Conservation (phyloP, 306 rosid genomes). For the Geum urbanum region DNA sequence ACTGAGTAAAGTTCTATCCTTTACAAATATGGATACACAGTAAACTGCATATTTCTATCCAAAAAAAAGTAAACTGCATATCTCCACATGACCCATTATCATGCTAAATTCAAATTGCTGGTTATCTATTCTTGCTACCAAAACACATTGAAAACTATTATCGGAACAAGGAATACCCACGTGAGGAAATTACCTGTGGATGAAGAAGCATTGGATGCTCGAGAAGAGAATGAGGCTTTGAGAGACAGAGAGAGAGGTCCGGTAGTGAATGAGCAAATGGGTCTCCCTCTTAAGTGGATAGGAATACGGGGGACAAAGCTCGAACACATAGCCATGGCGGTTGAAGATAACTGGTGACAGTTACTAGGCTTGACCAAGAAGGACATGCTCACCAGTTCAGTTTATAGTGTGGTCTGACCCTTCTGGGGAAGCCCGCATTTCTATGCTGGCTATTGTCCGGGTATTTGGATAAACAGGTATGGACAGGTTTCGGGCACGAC, state of each 20-base stretch:
- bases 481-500: too few species aligned
- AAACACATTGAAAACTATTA: not conserved
- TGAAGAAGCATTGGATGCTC: constrained; percentile 40
- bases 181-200: constrained; percentile 28
- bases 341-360: constrained; percentile 36
- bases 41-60: not conserved
- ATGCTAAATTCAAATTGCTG: constrained; percentile 4
- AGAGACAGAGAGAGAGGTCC: constrained; percentile 30
- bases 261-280: constrained; percentile 21
- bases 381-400: constrained; percentile 14
- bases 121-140: not conserved
- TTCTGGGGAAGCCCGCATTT: constrained; percentile 27
- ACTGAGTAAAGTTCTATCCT: not conserved
- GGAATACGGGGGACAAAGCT: constrained; percentile 51
- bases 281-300: constrained; percentile 31
- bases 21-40: not conserved
- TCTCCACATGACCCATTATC: not conserved
- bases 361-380: constrained; percentile 28
- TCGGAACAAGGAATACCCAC: not conserved
- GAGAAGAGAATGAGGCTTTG: constrained; percentile 39
- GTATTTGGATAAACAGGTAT: constrained; percentile 31
- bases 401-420: not conserved
- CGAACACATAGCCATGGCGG: constrained; percentile 60
- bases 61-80: not conserved
- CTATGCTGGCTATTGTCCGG: not conserved